Evolutionary conservation across 495 filamentous ascomycete species (phyloP).

Genomic region (Trichoderma erinaceum): DNA sequence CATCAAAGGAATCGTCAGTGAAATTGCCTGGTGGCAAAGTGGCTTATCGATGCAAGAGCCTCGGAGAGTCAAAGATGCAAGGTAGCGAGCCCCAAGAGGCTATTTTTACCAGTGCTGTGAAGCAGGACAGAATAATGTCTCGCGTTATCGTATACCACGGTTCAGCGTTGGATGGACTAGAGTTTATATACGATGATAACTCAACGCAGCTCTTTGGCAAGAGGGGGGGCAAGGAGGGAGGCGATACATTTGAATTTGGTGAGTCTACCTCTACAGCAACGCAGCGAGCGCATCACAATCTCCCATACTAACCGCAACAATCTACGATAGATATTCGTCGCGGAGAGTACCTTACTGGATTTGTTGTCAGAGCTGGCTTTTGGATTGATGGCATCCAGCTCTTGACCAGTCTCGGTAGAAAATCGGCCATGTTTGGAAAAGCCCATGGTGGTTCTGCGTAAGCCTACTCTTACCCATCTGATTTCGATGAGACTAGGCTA

Average conservation of each 20-base stretch:
- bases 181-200: slow-evolving; percentile 88
- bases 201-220: slow-evolving; percentile 88
- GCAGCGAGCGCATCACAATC: not conserved
- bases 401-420: slow-evolving; percentile 77
- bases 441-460: slow-evolving; percentile 75
- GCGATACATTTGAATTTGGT: slow-evolving; percentile 74
- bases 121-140: slow-evolving; percentile 66
- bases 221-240: slow-evolving; percentile 65
- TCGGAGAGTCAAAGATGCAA: slow-evolving; percentile 68
- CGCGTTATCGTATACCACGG: slow-evolving; percentile 75
- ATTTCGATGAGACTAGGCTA: not conserved
- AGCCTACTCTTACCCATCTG: slow-evolving; percentile 27
- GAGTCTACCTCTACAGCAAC: slow-evolving; percentile 25
- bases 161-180: slow-evolving; percentile 72
- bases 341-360: slow-evolving; percentile 83
- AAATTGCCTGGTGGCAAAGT: slow-evolving; percentile 57
- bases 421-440: slow-evolving; percentile 82
- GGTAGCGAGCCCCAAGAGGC: slow-evolving; percentile 68
- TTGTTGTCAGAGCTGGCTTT: slow-evolving; percentile 70
- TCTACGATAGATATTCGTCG: slow-evolving; percentile 61
- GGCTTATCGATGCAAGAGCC: slow-evolving; percentile 68
- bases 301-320: slow-evolving; percentile 21
- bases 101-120: slow-evolving; percentile 62
- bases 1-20: slow-evolving; percentile 62
- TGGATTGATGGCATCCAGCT: slow-evolving; percentile 93